Percentiles rank a stretch among this genome's conserved stretches.
Conservation (phyloP, 768 basidiomycete species). For the Austroboletus eburneus region DNA sequence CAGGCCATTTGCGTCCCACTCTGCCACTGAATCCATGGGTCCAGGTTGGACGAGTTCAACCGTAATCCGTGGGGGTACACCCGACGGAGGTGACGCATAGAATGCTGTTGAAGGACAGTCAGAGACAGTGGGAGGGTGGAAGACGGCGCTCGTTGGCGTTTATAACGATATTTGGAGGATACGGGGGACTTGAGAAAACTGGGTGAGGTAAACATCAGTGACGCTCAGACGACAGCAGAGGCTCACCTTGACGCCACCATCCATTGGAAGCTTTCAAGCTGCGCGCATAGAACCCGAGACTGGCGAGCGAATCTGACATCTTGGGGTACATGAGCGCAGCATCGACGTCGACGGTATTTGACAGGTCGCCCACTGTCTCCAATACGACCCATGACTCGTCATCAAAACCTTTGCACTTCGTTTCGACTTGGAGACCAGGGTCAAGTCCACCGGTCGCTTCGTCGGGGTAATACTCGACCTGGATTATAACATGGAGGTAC, state of each 20-base stretch:
- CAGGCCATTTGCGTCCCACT: slow-evolving; percentile 54
- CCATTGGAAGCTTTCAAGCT: slow-evolving; percentile 58
- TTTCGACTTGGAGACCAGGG: background rate
- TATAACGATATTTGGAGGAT: slow-evolving; percentile 44
- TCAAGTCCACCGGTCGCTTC: slow-evolving; percentile 6
- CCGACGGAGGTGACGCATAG: slow-evolving; percentile 45
- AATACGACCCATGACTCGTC: slow-evolving; percentile 6
- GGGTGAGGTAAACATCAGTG: background rate
- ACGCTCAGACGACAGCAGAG: background rate
- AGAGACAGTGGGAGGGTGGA: slow-evolving; percentile 37
- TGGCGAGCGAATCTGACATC: slow-evolving; percentile 51
- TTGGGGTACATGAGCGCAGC: slow-evolving; percentile 10
- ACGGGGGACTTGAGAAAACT: slow-evolving; percentile 17
- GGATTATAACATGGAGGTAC: background rate
- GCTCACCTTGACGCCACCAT: slow-evolving; percentile 43
- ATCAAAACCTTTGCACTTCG: background rate
- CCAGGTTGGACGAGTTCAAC: slow-evolving; percentile 51
- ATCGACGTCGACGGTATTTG: slow-evolving; percentile 6
- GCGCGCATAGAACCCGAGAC: slow-evolving; percentile 55
- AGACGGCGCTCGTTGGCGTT: slow-evolving; percentile 57
- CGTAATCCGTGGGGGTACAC: slow-evolving; percentile 58
- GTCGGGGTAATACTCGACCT: slow-evolving; percentile 55
- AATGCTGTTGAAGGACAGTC: slow-evolving; percentile 38
- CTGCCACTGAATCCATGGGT: slow-evolving; percentile 51
- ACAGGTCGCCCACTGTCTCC: background rate